A percentile compares a stretch with the other conserved stretches of the same genome.
phyloP scores from a whole-genome alignment of 768 basidiomycete genomes.

The Lyophyllum semitale region DNA sequence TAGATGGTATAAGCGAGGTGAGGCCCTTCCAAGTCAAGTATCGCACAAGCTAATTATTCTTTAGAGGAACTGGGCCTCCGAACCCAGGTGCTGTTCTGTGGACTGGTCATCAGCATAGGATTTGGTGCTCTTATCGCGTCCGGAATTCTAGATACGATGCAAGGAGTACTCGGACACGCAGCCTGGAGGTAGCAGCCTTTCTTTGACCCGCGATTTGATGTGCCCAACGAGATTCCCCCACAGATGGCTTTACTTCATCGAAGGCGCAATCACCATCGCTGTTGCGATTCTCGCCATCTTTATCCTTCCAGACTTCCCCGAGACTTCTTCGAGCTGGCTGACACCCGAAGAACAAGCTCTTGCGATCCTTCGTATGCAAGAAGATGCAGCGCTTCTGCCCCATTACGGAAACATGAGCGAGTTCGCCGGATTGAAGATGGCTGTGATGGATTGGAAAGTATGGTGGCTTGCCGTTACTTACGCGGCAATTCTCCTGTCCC shows the following conservation, averaged over 20 bases:
- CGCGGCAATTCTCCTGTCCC: slow-evolving; percentile 43
- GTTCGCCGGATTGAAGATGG: slow-evolving; percentile 48
- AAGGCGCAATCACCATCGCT: slow-evolving; percentile 45
- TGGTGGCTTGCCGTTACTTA: slow-evolving; percentile 63
- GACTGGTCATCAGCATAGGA: background rate
- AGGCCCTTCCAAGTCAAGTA: background rate
- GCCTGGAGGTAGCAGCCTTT: background rate
- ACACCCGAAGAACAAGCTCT: slow-evolving; percentile 19
- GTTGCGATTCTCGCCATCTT: slow-evolving; percentile 46
- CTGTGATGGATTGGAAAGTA: slow-evolving; percentile 65
- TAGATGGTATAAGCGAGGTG: background rate
- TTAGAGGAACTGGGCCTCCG: background rate
- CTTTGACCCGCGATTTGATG: background rate
- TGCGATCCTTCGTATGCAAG: slow-evolving; percentile 6
- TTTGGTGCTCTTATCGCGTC: background rate
- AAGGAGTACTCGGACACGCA: background rate
- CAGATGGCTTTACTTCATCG: slow-evolving; percentile 26
- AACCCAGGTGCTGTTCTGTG: background rate
- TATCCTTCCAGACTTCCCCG: slow-evolving; percentile 36
- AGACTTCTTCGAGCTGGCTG: slow-evolving; percentile 28
- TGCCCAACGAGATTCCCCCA: background rate
- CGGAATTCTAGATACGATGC: background rate
- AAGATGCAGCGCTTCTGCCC: background rate
- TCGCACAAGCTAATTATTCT: background rate
- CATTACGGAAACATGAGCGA: background rate